Conservation (phyloP, 2,329 filamentous ascomycete genomes). For the Arthrobotrys iridis region DNA sequence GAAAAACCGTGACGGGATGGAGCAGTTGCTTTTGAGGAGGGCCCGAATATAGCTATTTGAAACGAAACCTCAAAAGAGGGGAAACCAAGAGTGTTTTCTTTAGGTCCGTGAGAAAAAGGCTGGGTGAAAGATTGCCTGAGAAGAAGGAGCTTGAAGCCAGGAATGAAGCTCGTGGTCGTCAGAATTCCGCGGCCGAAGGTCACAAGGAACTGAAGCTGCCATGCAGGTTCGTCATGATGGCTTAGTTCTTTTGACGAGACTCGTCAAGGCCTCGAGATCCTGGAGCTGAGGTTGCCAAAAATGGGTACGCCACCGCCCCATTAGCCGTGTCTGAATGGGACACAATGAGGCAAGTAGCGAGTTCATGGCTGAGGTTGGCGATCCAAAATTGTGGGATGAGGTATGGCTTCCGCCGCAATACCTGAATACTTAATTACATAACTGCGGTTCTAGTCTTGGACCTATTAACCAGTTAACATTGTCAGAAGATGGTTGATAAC, state of each 20-base stretch:
- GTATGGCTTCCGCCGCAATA: too few species aligned
- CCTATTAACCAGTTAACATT: too few species aligned
- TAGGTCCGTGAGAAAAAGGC: constrained; percentile 21
- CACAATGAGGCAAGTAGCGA: constrained; percentile 5
- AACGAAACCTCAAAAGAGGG: constrained; percentile 25
- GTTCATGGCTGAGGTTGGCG: neutral
- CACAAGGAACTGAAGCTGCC: constrained; percentile 16
- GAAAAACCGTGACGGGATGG: constrained; percentile 30
- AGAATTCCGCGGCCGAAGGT: constrained; percentile 7
- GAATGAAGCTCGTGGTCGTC: neutral
- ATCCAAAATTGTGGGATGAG: constrained; percentile 2
- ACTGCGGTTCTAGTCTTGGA: too few species aligned
- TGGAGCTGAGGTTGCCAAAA: constrained; percentile 26
- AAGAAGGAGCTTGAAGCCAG: constrained; percentile 3
- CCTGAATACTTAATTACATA: too few species aligned
- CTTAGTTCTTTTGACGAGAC: constrained; percentile 6
- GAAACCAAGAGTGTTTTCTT: neutral
- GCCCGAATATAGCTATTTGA: constrained; percentile 38
- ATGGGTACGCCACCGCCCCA: constrained; percentile 12
- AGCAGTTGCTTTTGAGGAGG: constrained; percentile 16
- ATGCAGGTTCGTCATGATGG: constrained; percentile 11
- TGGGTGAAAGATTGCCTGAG: neutral
- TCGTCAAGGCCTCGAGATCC: constrained; percentile 1
- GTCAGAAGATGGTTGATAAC: too few species aligned
- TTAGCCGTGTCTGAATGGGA: constrained; percentile 23